Evolutionary conservation across 495 filamentous ascomycete genomes (phyloP).

Genomic region (Aspergillus cristatus): DNA sequence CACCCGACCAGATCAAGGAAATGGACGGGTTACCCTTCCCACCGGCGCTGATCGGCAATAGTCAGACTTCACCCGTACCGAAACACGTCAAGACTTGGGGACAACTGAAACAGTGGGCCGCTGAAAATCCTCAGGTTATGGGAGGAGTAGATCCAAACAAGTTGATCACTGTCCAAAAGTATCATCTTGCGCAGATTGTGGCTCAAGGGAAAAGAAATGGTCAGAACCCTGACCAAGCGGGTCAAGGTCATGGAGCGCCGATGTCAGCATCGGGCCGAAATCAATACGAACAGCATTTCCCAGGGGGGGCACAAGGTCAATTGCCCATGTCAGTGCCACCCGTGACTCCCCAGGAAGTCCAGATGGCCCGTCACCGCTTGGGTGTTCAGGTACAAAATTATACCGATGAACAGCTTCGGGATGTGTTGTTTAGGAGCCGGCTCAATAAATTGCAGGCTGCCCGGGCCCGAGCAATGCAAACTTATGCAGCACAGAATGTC

Average conservation of each 20-base stretch:
- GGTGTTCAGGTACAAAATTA: constrained; percentile 29
- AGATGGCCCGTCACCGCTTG: constrained; percentile 29
- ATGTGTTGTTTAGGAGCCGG: constrained; percentile 26
- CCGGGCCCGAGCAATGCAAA: constrained; percentile 19
- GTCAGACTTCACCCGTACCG: constrained; percentile 37
- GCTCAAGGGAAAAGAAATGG: constrained; percentile 16
- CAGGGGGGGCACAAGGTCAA: constrained; percentile 15
- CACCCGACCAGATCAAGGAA: constrained; percentile 30
- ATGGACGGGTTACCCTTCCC: constrained; percentile 41
- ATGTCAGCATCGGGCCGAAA: constrained; percentile 19
- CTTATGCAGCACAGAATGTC: constrained; percentile 14
- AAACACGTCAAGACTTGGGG: constrained; percentile 61
- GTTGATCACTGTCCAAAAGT: constrained; percentile 42
- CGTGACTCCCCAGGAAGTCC: constrained; percentile 38
- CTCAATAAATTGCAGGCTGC: constrained; percentile 25
- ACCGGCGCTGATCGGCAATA: constrained; percentile 26
- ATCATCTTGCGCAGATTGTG: constrained; percentile 42
- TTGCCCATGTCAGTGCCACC: constrained; percentile 24
- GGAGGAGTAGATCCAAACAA: constrained; percentile 32
- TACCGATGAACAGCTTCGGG: constrained; percentile 48
- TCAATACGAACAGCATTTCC: constrained; percentile 27
- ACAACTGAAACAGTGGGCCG: constrained; percentile 56
- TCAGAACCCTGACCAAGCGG: constrained; percentile 15
- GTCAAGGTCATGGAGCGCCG: constrained; percentile 17
- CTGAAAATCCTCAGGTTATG: constrained; percentile 36